Evolutionary conservation across 371 early-diverging fungal genomes (phyloP), one percentile per base, ranked within the genome.

Genomic region (Aphelidium insulamus): DNA sequence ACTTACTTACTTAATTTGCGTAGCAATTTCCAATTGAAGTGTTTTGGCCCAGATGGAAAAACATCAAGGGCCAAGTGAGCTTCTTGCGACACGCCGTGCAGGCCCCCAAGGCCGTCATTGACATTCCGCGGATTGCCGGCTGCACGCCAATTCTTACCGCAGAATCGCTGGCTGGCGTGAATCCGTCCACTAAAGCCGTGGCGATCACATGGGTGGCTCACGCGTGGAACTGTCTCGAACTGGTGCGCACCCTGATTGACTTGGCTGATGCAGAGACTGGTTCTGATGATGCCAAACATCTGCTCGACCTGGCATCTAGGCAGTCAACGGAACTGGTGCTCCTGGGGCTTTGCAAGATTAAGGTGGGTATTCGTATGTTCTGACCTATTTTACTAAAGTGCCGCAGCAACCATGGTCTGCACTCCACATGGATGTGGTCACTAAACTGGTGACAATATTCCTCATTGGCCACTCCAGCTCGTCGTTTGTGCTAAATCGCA

Each of bases 41-140:
- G 2, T 66, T 82, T 36, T 72, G 74, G 53, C 69, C 70, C 12
- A 56, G 61, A 37, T 86, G 86, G 86, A 55, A 49, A 12, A 72
- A 81, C 38, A 40, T 60, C 9, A 57, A 57, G 12, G 75, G 70
- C 3, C 81, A 85, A 39, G 48, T 81, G 6, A 67, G 67, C 15
- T 59, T 78, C 17, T 47, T 85, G 33, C n/a, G n/a, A n/a, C n/a
- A n/a, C n/a, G 62, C 59, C 29, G 33, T 45, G 28, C 72, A 72
- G 24, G 56, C 62, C 1, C 65, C 81, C 1, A 54, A 62, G 8
- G 49, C 54, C 14, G 37, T 63, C 5, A 43, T 73, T 19, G 59
- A 55, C 26, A n/a, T n/a, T n/a, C n/a, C n/a, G n/a, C 10, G 23
- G 10, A 10, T 12, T 5, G 34, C 34, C 14, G 23, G 24, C 5